phyloP scores from a whole-genome alignment of 306 rosid genomes.

The Quercus agrifolia region DNA sequence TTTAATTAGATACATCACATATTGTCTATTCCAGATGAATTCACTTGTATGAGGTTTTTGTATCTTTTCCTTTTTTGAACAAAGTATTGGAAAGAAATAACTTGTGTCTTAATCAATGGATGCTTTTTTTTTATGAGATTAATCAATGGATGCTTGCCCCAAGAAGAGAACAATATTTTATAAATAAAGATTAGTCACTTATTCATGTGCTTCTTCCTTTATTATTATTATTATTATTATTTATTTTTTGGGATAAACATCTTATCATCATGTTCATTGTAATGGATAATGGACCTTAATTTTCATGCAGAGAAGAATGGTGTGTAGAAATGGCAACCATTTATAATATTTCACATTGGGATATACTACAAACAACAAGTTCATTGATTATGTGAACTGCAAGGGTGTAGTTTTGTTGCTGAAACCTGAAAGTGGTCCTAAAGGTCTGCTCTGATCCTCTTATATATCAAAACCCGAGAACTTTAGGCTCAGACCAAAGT shows the following conservation, averaged over 20 bases:
- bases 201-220: no score
- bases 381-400: not conserved
- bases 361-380: not conserved
- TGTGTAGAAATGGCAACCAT: not conserved
- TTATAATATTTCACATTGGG: conserved; percentile 3
- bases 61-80: no score
- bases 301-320: not conserved
- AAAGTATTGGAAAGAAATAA: not conserved
- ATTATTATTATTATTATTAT: no score
- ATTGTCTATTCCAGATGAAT: no score
- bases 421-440: no score
- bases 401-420: no score
- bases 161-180: conserved; percentile 23
- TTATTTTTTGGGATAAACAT: no score
- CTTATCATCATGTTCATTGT: not conserved
- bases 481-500: no score
- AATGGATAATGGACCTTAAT: not conserved
- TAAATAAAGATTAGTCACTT: not conserved
- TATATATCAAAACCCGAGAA: no score
- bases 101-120: conserved; percentile 24
- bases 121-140: conserved; percentile 2
- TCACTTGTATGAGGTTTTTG: no score
- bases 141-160: conserved; percentile 33
- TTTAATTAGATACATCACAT: not conserved
- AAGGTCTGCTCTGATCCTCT: no score